These are phyloP conservation scores for Botryotinia narcissicola DNA, from an alignment of 2,329 filamentous ascomycete genomes.

Conservation along the genomic window DNA sequence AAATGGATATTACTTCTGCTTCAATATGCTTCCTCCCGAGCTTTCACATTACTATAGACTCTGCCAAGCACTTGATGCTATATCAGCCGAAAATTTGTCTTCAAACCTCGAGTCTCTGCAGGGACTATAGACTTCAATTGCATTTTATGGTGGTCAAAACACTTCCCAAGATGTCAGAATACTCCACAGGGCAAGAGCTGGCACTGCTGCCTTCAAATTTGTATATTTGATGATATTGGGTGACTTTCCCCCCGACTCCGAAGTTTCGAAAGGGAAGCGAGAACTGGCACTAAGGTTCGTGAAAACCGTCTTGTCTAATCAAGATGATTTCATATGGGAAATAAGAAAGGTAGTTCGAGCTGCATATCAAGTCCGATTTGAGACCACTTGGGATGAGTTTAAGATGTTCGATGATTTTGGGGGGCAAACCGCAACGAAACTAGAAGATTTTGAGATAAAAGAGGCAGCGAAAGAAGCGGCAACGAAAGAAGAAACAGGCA, in stretches of 20 bases:
- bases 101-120: background rate
- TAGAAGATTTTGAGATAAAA: background rate
- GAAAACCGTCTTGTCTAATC: background rate
- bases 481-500: background rate
- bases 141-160: background rate
- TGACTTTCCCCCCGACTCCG: background rate
- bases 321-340: background rate
- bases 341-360: background rate
- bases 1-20: background rate
- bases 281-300: background rate
- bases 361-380: background rate
- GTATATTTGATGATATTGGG: background rate
- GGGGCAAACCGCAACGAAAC: background rate
- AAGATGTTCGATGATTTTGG: background rate
- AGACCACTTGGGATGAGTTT: background rate
- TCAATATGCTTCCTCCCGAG: background rate
- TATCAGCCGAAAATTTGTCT: background rate
- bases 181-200: background rate
- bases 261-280: background rate
- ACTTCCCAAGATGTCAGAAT: background rate
- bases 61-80: background rate
- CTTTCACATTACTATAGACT: background rate
- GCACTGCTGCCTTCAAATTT: background rate
- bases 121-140: background rate
- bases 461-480: background rate